Base-by-base conservation (phyloP, 306 rosid species). In the Malus fusca region DNA sequence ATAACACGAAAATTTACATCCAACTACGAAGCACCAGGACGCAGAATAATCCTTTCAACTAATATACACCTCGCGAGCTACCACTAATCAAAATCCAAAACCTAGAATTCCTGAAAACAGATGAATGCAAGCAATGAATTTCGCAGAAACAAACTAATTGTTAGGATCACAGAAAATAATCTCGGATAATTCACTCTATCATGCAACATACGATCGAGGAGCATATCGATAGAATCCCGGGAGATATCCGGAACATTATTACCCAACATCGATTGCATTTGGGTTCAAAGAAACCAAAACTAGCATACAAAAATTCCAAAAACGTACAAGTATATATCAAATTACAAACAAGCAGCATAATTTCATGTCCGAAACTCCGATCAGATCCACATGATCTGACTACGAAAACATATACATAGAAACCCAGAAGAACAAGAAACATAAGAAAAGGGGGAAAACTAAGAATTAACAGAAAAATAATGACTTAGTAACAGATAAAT, bases 1-100 rank as follows among this genome's bases (percentile, higher is more conserved):
- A 93, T 90, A 77, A 82, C 93, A 84, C 84, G 72, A 75, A 78
- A 68, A 68, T 79, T 51, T 63, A 44, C 63, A 75, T 79, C 79
- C 79, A 80, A 81, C 23, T 76, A 28, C 82, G 80, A 75, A 71
- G 74, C 72, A 46, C 42, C 69, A 42, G 79, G 62, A 79, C 65
- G 11, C 71, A 48, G 71, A 68, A 28, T 62, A 42, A 42, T 69
- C 70, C 66, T 42, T 75, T 69, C 53, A 70, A 66, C 71, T 76
- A 79, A 77, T 66, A 21, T 33, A 79, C 76, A 68, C 64, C 46
- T 56, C 71, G 4, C 53, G 72, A 22, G 19, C 74, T 19, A 58
- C 78, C 76, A 75, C 55, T 71, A 69, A 81, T 68, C 62, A 23
- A 28, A 73, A 66, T 26, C 80, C 71, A 44, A 28, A 77, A 70